phyloP scores from a whole-genome alignment of 495 filamentous ascomycete species.

The Xylaria intraflava region DNA sequence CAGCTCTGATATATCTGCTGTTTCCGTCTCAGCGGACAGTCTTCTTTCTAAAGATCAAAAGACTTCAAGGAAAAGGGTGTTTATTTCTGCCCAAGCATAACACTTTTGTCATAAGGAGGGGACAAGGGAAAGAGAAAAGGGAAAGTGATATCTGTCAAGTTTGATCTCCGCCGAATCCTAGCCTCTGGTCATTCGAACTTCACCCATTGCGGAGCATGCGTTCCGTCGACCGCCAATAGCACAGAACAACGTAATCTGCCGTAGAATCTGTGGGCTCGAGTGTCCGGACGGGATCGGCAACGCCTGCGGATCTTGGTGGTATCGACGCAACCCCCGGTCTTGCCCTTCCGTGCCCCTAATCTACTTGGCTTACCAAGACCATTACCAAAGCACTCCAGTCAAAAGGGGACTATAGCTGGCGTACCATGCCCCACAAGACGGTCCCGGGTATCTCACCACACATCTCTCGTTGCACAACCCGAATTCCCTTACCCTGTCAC shows the following conservation, averaged over 20 bases:
- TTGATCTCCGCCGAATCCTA: slow-evolving; percentile 2
- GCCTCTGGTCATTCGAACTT: slow-evolving; percentile 3
- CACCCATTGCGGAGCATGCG: slow-evolving; percentile 12
- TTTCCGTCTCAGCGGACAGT: not conserved
- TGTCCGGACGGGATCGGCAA: slow-evolving; percentile 20
- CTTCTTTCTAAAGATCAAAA: not conserved
- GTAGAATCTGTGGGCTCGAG: slow-evolving; percentile 18
- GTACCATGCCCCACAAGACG: slow-evolving; percentile 27
- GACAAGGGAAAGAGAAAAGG: not conserved
- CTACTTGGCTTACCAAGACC: slow-evolving; percentile 10
- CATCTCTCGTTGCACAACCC: slow-evolving; percentile 18
- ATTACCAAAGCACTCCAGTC: slow-evolving; percentile 14
- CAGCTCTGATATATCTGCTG: not conserved
- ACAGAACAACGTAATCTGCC: slow-evolving; percentile 11
- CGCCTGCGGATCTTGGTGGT: slow-evolving; percentile 19
- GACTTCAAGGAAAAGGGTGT: no score
- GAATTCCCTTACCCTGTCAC: slow-evolving; percentile 9
- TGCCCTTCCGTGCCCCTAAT: slow-evolving; percentile 15
- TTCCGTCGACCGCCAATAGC: slow-evolving; percentile 16
- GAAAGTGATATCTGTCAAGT: not conserved
- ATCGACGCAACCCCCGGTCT: slow-evolving; percentile 19
- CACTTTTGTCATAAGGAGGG: not conserved
- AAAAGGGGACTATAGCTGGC: slow-evolving; percentile 19
- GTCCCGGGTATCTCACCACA: slow-evolving; percentile 15
- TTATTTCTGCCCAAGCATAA: not conserved